Conservation (phyloP, 2,329 filamentous ascomycete species). For the Diplodia sapinea region DNA sequence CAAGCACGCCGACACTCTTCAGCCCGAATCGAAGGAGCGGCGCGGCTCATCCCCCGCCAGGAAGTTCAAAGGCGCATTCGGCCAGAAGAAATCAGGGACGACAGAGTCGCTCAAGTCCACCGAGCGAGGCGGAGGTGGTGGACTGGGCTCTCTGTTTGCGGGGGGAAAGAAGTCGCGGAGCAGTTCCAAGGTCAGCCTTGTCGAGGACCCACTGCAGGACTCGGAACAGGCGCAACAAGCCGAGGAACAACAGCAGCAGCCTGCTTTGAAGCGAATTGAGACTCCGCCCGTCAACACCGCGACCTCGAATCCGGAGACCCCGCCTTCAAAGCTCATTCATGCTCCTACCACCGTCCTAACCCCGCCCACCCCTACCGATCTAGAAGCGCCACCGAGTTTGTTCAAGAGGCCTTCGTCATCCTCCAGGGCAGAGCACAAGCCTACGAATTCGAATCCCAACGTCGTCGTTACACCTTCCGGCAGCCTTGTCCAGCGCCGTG, state of each 20-base stretch:
- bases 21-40: constrained; percentile 46
- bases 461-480: constrained; percentile 68
- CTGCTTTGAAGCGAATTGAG: constrained; percentile 30
- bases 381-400: constrained; percentile 32
- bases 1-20: constrained; percentile 43
- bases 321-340: constrained; percentile 45
- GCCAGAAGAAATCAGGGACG: constrained; percentile 40
- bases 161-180: constrained; percentile 40
- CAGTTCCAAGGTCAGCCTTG: constrained; percentile 32
- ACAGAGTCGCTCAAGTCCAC: constrained; percentile 49
- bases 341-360: constrained; percentile 66
- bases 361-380: constrained; percentile 66
- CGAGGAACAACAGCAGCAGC: constrained; percentile 17
- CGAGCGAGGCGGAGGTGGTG: constrained; percentile 50
- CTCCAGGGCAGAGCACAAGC: constrained; percentile 35
- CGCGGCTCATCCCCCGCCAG: constrained; percentile 72
- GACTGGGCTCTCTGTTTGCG: constrained; percentile 52
- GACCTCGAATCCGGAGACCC: constrained; percentile 50
- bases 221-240: constrained; percentile 25
- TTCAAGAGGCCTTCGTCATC: constrained; percentile 24
- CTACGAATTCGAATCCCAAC: constrained; percentile 51
- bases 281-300: constrained; percentile 43
- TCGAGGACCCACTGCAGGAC: constrained; percentile 31
- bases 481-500: constrained; percentile 75
- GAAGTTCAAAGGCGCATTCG: constrained; percentile 75